Evolutionary conservation across 2,329 filamentous ascomycete species (phyloP), one percentile per base, ranked within the genome.

Genomic region (Sporothrix mexicana): DNA sequence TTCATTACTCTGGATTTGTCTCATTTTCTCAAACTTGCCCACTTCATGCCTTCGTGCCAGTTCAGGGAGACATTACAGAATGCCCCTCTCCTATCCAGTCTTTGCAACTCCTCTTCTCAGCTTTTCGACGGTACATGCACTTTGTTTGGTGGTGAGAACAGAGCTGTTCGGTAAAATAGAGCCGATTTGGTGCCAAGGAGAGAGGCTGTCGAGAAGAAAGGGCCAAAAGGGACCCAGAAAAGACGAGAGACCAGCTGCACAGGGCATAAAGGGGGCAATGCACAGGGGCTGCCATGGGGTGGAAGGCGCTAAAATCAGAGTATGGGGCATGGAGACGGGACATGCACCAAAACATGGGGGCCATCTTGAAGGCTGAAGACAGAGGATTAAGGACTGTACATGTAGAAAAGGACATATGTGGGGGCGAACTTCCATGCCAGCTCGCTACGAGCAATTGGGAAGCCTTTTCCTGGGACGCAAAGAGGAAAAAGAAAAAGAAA

Each of bases 131-230:
- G 62, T 49, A 66, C 62, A 66, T 66, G 62, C 62, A 25, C 20
- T 66, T 66, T 49, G 43, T n/a, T 49, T 66, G 43, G 62, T 66
- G 62, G 62, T 13, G 20, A 30, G n/a, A 25, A 49, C 9, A 17
- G n/a, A 12, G 2, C 1, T 13, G 43, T n/a, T 66, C 62, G 62
- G 62, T 49, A 66, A 47, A 66, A 66, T 66, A 66, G 43, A 49
- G 62, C 62, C 62, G 62, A 66, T n/a, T n/a, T 36, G 57, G 36
- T 41, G 59, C 59, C 57, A 62, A 62, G 57, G 57, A 36, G 59
- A 15, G 36, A 25, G 55, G 8, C 36, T 1, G 17, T 25, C 23
- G n/a, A 4, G 59, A 13, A 17, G 51, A n/a, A n/a, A n/a, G n/a
- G 47, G 13, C 47, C 10, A 36, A 23, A n/a, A 45, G 36, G 36